A percentile compares a stretch with the other conserved stretches of the same genome.
Conservation (phyloP, 148 eudicot species). For the Camellia granthamiana region DNA sequence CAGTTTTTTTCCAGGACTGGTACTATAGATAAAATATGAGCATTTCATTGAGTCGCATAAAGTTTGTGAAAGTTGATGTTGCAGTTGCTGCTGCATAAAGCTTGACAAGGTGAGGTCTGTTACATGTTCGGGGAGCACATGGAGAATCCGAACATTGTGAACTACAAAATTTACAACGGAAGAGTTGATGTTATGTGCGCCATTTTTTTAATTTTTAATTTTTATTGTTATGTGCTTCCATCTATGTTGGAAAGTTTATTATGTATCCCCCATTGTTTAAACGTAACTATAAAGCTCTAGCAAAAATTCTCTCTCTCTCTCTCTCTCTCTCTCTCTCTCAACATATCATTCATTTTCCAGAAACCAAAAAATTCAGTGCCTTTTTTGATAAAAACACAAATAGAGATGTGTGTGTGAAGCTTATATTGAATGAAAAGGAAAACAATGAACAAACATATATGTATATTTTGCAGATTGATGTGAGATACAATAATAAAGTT, state of each 20-base stretch:
- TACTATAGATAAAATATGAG: not conserved
- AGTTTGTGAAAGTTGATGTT: not conserved
- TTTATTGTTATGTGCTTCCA: no score
- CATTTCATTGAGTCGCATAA: not conserved
- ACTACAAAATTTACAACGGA: no score
- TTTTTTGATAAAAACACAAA: not conserved
- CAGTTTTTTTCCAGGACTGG: conserved; percentile 6
- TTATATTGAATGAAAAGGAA: not conserved
- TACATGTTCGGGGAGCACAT: not conserved
- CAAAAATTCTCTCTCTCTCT: not conserved
- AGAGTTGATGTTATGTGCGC: no score
- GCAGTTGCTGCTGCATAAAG: conserved; percentile 5
- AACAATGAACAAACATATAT: not conserved
- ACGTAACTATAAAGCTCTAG: not conserved
- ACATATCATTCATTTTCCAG: no score
- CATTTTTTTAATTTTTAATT: no score
- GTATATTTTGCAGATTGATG: no score
- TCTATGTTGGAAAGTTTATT: no score
- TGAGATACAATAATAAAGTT: no score
- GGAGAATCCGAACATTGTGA: not conserved
- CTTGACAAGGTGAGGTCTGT: not conserved
- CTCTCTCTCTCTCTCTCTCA: not conserved
- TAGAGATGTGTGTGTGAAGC: not conserved
- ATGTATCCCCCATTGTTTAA: no score
- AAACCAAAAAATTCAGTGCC: no score